Base-by-base conservation (phyloP, 805 yeast genomes). In the Starmerella tilneyi region DNA sequence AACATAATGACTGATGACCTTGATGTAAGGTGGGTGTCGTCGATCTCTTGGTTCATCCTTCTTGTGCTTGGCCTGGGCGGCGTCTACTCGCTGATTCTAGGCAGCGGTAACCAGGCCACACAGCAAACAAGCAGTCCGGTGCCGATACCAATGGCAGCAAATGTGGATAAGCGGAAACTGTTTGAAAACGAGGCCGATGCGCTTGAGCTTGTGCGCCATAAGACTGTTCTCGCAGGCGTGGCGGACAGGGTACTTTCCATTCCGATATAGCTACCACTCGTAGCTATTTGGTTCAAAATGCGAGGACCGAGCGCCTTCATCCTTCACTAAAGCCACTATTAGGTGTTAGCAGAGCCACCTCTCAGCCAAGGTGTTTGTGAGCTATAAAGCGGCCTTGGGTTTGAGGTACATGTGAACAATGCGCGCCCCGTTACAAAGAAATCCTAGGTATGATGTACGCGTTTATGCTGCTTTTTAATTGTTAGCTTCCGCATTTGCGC, bases 21-120 rank as follows among this genome's bases (percentile, higher is more conserved):
- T 47, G 92, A 88, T 59, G 95, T 80, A 8, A 69, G 94, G 22
- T 92, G 94, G 77, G 97, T 92, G 15, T 80, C 92, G 29, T 79
- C 95, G 3, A 81, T 92, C 17, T 85, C 96, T 5, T 92, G 97
- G 97, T 92, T 89, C 62, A 84, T 92, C 61, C 82, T 89, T 44
- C 83, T 85, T 45, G 74, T 85, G 49, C 63, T 88, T 41, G 97
- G 97, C 23, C 71, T 92, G 49, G 75, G 76, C 53, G 81, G 95
- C 0, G 78, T 92, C 1, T 81, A 80, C 60, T 73, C 82, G 30
- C 70, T 89, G 43, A 51, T 86, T 7, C 71, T 84, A 52, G 78
- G 77, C 11, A 76, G 48, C 24, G 48, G 49, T 28, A 62, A 62
- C 51, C 24, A 39, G 31, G 54, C 54, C 9, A 26, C 45, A 17